Evolutionary conservation across 768 basidiomycete species (phyloP).

Genomic region (Mycena haematopus): DNA sequence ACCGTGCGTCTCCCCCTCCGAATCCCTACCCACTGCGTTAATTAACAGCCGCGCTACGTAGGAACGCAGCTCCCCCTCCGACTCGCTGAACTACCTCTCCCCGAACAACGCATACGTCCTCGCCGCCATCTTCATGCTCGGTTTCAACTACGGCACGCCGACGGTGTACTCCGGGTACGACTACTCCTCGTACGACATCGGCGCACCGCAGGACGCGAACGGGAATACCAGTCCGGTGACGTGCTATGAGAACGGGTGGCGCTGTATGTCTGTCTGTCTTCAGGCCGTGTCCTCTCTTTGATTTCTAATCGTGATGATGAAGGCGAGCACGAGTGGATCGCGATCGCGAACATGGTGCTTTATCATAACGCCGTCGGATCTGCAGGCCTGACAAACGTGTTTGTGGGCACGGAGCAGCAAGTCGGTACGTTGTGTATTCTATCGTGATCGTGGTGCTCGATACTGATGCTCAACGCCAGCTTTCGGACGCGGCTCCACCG

Average conservation of each 20-base stretch:
- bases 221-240: slow-evolving; percentile 35
- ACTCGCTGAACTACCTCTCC: slow-evolving; percentile 21
- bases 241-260: slow-evolving; percentile 28
- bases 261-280: slow-evolving; percentile 23
- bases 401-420: slow-evolving; percentile 22
- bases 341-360: slow-evolving; percentile 46
- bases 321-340: slow-evolving; percentile 40
- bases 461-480: slow-evolving; percentile 6
- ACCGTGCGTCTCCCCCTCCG: slow-evolving; percentile 13
- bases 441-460: neutral
- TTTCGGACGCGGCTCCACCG: slow-evolving; percentile 44
- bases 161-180: slow-evolving; percentile 23
- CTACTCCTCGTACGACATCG: slow-evolving; percentile 16
- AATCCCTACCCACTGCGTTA: neutral
- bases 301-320: slow-evolving; percentile 18
- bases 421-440: slow-evolving; percentile 20
- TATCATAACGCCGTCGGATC: slow-evolving; percentile 44
- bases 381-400: slow-evolving; percentile 42
- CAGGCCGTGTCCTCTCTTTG: slow-evolving; percentile 9
- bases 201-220: slow-evolving; percentile 21
- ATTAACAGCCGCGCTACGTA: slow-evolving; percentile 8
- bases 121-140: slow-evolving; percentile 24
- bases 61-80: slow-evolving; percentile 21
- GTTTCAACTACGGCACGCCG: slow-evolving; percentile 24
- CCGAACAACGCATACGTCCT: slow-evolving; percentile 20